Evolutionary conservation across 2,329 filamentous ascomycete genomes (phyloP).

Genomic region (Exophiala sp.): DNA sequence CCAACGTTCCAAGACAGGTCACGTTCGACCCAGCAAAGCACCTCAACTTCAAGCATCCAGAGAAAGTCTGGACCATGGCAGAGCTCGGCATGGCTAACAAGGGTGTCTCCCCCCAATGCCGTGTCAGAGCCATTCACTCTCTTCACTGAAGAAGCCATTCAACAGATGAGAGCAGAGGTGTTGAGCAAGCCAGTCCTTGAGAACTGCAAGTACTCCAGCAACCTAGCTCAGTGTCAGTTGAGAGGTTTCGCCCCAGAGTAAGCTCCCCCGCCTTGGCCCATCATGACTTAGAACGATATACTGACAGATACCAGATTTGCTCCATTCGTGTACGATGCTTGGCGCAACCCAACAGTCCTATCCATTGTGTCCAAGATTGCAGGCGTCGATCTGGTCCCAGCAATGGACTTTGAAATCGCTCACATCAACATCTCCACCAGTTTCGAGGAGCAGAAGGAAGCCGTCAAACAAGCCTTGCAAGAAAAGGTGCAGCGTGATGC

Average conservation of each 20-base stretch:
- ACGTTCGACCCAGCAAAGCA: conserved; percentile 50
- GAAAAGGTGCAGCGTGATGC: conserved; percentile 24
- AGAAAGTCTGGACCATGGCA: conserved; percentile 53
- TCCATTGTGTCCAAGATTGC: conserved; percentile 52
- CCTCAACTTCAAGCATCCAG: conserved; percentile 46
- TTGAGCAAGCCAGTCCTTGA: conserved; percentile 50
- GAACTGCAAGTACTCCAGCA: conserved; percentile 52
- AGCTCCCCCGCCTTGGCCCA: conserved; percentile 32
- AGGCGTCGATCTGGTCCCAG: conserved; percentile 53
- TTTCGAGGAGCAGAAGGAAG: conserved; percentile 25
- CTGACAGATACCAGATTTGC: conserved; percentile 44
- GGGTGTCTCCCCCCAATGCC: conserved; percentile 56
- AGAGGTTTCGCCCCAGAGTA: conserved; percentile 52
- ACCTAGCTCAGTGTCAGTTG: conserved; percentile 48
- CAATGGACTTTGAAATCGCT: conserved; percentile 53
- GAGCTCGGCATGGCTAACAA: conserved; percentile 51
- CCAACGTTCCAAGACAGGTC: conserved; percentile 26
- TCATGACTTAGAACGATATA: conserved; percentile 13
- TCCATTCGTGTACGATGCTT: conserved; percentile 56
- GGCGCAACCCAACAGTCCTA: conserved; percentile 51
- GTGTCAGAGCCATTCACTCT: conserved; percentile 59
- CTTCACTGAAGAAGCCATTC: conserved; percentile 55
- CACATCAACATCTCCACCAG: conserved; percentile 52
- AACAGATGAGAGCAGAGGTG: conserved; percentile 56
- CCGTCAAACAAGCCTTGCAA: conserved; percentile 18